These are phyloP conservation scores for Calonectria pseudoreteaudii DNA, from an alignment of 2,329 filamentous ascomycete genomes.

Conservation along the genomic window DNA sequence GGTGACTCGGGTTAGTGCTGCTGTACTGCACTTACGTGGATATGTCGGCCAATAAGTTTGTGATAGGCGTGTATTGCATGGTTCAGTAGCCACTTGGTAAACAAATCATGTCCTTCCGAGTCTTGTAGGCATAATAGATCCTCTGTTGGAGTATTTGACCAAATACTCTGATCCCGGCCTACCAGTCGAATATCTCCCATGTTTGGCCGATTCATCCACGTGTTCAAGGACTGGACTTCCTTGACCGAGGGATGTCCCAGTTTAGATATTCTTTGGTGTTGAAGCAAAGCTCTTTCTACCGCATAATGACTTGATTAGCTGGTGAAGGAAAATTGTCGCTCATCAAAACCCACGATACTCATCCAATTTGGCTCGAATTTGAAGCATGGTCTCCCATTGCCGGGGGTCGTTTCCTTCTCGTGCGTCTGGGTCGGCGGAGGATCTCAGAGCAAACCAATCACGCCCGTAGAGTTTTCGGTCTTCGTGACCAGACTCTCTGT, in stretches of 20 bases:
- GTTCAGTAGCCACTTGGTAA: background rate
- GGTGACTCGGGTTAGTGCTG: too few species aligned
- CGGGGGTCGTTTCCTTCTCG: background rate
- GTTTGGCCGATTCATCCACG: background rate
- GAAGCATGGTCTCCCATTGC: background rate
- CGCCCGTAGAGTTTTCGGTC: background rate
- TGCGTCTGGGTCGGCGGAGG: background rate
- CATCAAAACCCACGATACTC: background rate
- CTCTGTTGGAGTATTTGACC: background rate
- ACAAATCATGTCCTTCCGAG: background rate
- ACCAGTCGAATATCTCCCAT: background rate
- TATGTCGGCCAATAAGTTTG: background rate
- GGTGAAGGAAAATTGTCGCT: background rate
- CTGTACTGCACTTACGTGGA: background rate
- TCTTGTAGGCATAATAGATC: background rate
- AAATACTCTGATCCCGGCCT: background rate
- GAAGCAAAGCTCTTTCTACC: background rate
- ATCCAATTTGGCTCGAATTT: background rate
- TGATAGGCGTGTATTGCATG: background rate
- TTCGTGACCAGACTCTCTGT: background rate
- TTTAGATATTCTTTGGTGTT: background rate
- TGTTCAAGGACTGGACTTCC: background rate
- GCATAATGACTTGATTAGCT: background rate
- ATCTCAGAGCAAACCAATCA: background rate
- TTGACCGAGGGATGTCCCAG: background rate